A percentile compares a stretch with the other conserved stretches of the same genome.
Conservation (phyloP, 371 early-diverging fungal species). For the Mortierella sp. region DNA sequence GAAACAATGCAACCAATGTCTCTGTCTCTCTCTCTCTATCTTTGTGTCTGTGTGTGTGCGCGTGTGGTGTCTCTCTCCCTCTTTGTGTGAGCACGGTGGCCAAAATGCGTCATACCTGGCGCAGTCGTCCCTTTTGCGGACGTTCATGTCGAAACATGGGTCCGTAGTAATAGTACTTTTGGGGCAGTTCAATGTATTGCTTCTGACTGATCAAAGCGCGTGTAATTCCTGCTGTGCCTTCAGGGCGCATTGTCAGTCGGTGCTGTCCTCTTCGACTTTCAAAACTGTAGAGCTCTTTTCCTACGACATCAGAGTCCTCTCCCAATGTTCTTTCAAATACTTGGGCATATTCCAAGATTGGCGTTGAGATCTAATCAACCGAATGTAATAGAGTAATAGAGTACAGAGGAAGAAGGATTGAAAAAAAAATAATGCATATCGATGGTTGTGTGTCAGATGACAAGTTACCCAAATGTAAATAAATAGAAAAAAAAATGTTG, state of each 20-base stretch:
- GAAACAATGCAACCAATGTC: too few species aligned
- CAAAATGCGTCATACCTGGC: conserved; percentile 58
- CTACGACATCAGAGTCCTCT: conserved; percentile 69
- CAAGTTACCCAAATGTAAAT: background rate
- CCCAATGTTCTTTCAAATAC: conserved; percentile 73
- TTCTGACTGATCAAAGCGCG: conserved; percentile 66
- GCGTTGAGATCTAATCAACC: conserved; percentile 67
- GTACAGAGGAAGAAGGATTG: too few species aligned
- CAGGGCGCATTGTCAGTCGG: conserved; percentile 71
- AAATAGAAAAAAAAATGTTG: background rate
- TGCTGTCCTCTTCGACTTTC: conserved; percentile 63
- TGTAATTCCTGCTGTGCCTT: conserved; percentile 73
- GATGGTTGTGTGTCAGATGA: too few species aligned
- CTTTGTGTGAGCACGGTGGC: too few species aligned
- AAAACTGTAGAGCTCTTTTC: conserved; percentile 76
- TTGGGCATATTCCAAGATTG: conserved; percentile 71
- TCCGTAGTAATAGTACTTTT: conserved; percentile 67
- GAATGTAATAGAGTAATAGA: too few species aligned
- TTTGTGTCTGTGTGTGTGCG: too few species aligned
- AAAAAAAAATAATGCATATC: too few species aligned
- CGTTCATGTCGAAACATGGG: conserved; percentile 79
- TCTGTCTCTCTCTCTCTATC: too few species aligned
- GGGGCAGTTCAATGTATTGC: conserved; percentile 57
- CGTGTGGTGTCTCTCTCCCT: too few species aligned
- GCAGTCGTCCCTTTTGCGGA: conserved; percentile 73